A percentile compares a stretch with the other conserved stretches of the same genome.
phyloP scores from a whole-genome alignment of 495 filamentous ascomycete genomes.

The Echria macrotheca region DNA sequence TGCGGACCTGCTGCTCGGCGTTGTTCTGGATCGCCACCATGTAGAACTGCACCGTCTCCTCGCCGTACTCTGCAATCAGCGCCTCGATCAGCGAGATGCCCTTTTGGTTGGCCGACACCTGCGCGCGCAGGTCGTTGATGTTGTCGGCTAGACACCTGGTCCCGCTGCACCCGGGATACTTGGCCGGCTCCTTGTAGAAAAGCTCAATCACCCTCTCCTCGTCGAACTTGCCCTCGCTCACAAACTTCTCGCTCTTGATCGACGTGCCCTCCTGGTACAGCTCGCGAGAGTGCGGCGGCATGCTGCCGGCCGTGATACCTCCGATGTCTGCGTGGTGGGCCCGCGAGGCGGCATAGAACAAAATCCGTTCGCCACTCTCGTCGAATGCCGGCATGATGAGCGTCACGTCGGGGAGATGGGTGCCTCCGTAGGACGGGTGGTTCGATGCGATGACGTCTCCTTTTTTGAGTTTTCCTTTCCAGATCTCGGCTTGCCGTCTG shows the following conservation, averaged over 20 bases:
- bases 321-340: constrained; percentile 98
- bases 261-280: constrained; percentile 92
- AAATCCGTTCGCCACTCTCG: constrained; percentile 68
- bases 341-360: constrained; percentile 94
- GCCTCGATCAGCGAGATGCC: constrained; percentile 84
- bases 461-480: constrained; percentile 79
- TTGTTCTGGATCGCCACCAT: constrained; percentile 93
- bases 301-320: constrained; percentile 90
- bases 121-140: constrained; percentile 91
- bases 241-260: constrained; percentile 90
- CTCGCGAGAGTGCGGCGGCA: constrained; percentile 92
- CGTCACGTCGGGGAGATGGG: constrained; percentile 82
- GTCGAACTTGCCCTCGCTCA: constrained; percentile 83
- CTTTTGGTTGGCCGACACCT: constrained; percentile 93
- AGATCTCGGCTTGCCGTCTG: constrained; percentile 85
- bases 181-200: constrained; percentile 74
- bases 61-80: constrained; percentile 85
- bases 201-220: constrained; percentile 81
- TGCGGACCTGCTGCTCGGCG: constrained; percentile 78
- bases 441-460: constrained; percentile 96
- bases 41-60: constrained; percentile 89
- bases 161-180: constrained; percentile 82
- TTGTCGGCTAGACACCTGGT: constrained; percentile 91
- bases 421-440: constrained; percentile 88
- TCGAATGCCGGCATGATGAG: constrained; percentile 89